phyloP scores from a whole-genome alignment of 129 eudicot species.

The Apium graveolens region DNA sequence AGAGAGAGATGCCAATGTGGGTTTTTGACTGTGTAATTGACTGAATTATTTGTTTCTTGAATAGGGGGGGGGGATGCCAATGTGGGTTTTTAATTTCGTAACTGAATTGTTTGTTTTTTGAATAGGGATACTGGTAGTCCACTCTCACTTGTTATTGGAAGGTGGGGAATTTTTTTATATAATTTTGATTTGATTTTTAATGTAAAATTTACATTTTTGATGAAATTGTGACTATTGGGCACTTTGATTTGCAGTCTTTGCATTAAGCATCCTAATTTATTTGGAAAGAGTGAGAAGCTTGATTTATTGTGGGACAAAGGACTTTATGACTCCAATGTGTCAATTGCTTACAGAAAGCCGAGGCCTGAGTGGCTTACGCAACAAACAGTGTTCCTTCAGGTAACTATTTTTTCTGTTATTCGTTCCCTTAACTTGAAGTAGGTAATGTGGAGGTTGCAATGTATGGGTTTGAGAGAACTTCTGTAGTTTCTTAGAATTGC shows the following conservation, averaged over 20 bases:
- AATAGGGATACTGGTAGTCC: constrained; percentile 73
- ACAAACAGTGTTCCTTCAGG: constrained; percentile 82
- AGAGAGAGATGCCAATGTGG: no score
- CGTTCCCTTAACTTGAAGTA: not conserved
- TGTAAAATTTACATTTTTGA: not conserved
- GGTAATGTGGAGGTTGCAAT: not conserved
- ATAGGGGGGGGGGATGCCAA: no score
- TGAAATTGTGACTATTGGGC: not conserved
- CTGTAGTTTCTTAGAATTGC: not conserved
- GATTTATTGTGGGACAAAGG: constrained; percentile 96
- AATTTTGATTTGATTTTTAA: not conserved
- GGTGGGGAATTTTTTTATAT: constrained; percentile 25
- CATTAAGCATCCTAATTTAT: constrained; percentile 86
- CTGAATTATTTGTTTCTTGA: no score
- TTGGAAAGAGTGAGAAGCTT: constrained; percentile 96
- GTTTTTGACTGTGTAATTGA: no score
- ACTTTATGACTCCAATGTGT: constrained; percentile 74
- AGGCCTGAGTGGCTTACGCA: constrained; percentile 87
- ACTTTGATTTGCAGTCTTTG: constrained; percentile 54
- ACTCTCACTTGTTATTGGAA: constrained; percentile 84
- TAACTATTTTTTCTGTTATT: constrained; percentile 5
- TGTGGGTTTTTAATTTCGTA: not conserved
- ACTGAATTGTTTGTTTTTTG: not conserved
- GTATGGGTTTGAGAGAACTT: not conserved
- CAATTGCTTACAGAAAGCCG: constrained; percentile 82